Percentiles rank a stretch among this genome's conserved stretches.
Conservation (phyloP, 176 grass and related monocot species). For the Elymus sibiricus region DNA sequence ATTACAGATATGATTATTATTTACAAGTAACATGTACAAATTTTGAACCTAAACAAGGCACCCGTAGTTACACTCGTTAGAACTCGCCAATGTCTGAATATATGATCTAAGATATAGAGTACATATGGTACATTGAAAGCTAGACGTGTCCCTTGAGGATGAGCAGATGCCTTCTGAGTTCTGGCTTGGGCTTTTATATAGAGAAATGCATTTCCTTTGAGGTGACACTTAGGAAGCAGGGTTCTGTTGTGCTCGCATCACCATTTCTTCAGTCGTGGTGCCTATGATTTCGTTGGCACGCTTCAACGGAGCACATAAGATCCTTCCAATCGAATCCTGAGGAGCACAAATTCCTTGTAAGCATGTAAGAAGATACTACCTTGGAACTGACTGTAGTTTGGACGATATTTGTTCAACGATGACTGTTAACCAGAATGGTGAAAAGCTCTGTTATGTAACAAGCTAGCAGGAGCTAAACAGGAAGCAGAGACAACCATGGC, state of each 20-base stretch:
- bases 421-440: background rate
- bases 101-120: background rate
- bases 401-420: background rate
- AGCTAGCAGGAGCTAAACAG: background rate
- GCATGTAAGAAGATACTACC: background rate
- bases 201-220: background rate
- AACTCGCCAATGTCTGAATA: background rate
- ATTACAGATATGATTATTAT: slow-evolving; percentile 16
- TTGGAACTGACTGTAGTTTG: background rate
- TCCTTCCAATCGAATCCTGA: slow-evolving; percentile 65
- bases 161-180: background rate
- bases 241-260: slow-evolving; percentile 53
- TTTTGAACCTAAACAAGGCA: background rate
- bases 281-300: slow-evolving; percentile 88
- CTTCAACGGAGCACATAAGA: slow-evolving; percentile 48
- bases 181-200: background rate
- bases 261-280: slow-evolving; percentile 81
- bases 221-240: slow-evolving; percentile 11
- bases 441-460: background rate
- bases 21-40: slow-evolving; percentile 16
- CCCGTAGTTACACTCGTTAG: background rate
- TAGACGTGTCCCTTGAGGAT: background rate
- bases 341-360: background rate
- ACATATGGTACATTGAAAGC: no score
- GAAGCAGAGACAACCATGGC: background rate